Percentiles rank a stretch among this genome's conserved stretches.
Evolutionary conservation across 306 rosid genomes (phyloP).

Genomic region (Lathyrus sativus): DNA sequence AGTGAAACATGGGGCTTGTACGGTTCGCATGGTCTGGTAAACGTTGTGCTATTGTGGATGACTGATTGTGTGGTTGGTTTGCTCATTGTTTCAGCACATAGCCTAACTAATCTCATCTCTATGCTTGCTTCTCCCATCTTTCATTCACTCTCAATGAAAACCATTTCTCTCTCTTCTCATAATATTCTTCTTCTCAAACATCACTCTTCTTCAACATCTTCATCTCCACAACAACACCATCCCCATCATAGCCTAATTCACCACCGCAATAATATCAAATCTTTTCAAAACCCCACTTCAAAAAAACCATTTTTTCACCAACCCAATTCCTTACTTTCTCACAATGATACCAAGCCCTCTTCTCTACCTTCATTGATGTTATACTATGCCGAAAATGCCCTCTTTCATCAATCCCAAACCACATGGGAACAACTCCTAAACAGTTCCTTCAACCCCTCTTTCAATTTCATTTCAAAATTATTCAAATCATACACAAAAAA

Average conservation of each 20-base stretch:
- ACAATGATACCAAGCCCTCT: not conserved
- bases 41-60: no score
- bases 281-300: not conserved
- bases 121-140: not conserved
- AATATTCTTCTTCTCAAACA: not conserved
- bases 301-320: not conserved
- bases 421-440: constrained; percentile 64
- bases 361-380: constrained; percentile 11
- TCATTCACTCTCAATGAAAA: not conserved
- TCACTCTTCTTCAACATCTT: not conserved
- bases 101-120: not conserved
- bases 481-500: constrained; percentile 55
- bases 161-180: not conserved
- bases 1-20: no score
- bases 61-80: no score
- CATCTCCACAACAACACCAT: not conserved
- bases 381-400: constrained; percentile 45
- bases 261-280: not conserved
- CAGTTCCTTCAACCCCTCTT: constrained; percentile 57
- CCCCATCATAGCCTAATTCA: not conserved
- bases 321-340: not conserved
- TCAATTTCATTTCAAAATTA: constrained; percentile 51
- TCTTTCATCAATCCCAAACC: constrained; percentile 50
- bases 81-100: no score
- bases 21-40: no score